Base-by-base conservation (phyloP, 192 early-diverging fungal species). In the Mortierella alpina region DNA sequence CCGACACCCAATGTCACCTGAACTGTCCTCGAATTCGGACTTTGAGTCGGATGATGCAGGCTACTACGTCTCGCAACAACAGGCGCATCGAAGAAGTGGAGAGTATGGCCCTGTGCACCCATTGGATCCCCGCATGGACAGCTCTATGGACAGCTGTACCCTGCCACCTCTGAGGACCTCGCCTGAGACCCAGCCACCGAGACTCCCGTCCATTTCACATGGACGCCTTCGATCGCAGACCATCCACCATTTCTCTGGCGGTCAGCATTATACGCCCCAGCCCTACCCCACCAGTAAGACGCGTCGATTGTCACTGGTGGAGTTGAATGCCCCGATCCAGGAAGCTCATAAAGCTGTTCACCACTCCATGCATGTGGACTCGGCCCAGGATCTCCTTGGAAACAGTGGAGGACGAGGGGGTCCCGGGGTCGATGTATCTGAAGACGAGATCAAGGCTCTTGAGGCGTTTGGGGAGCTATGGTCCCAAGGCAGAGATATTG, bases 381-480 rank as follows among this genome's bases (percentile, higher is more conserved):
- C 44, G 41, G 51, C 6, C 41, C 20, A 18, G 5, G 51, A 47
- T 5, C 15, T 20, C 17, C 63, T 52, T 17, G 58, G 47, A 1
- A 51, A 51, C 17, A 15, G 2, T 4, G 17, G 17, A 1, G 31
- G 31, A 31, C 31, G 31, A 31, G 31, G 31, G 31, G 18, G 4
- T 12, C 60, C 60, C 39, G 66, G 77, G 2, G 77, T 80, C 13
- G 70, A 72, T 40, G 77, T 80, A 6, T 80, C 77, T 2, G 70
- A 72, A 39, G 77, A 80, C 20, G 77, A 80, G 66, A 68, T 80
- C 40, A 65, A 72, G 41, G 77, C 77, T 0, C 55, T 80, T 17
- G 70, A 80, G 58, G 77, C 77, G 11, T 80, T 80, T 68, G 77
- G 77, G n/a, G 64, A 80, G 39, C 65, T 80, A 9, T 80, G 77